Evolutionary conservation across 2,329 filamentous ascomycete genomes (phyloP), one percentile per base, ranked within the genome.

Genomic region (Fusarium mangiferae): DNA sequence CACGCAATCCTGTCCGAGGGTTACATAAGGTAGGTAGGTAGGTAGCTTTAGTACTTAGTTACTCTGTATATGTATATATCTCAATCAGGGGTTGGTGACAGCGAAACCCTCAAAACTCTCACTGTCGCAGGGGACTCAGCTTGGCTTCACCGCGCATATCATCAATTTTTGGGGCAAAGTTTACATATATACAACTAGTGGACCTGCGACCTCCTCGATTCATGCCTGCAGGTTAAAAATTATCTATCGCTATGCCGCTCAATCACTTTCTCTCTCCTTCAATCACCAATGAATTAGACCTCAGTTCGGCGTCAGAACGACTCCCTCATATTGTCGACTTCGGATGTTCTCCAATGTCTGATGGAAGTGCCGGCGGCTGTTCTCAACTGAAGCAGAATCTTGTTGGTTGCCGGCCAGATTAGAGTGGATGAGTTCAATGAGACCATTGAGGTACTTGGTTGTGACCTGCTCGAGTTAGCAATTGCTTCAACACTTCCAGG

Each of bases 391-490:
- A 1, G 92, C 89, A 38, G 93, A 94, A 77, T 96, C 94, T 78
- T 92, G 90, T 80, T 94, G 92, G 80, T 94, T 96, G 64, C 93
- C 95, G 75, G 92, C 92, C 38, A 99, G 88, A 81, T 99, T 99
- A 28, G 95, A 98, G 83, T 99, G 95, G 80, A 99, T 98, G 73
- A 99, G 90, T 84, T 99, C 96, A 80, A 99, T 98, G 57, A 99
- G 90, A 7, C 96, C 96, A 80, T 99, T 99, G 72, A 99, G 89
- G 82, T 98, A 99, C 84, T 98, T 98, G 6, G 93, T 98, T 10
- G 96, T 99, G 44, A 99, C 88, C 88, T 90, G 46, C 15, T 9
- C 35, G 14, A 26, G 56, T 81, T 70, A 80, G 72, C 45, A 36
- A 45, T 22, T 39, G 24, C 35, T 35, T 28, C 20, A 11, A 24